Evolutionary conservation across 768 basidiomycete species (phyloP).

Genomic region (Hygrophorus pudorinus): DNA sequence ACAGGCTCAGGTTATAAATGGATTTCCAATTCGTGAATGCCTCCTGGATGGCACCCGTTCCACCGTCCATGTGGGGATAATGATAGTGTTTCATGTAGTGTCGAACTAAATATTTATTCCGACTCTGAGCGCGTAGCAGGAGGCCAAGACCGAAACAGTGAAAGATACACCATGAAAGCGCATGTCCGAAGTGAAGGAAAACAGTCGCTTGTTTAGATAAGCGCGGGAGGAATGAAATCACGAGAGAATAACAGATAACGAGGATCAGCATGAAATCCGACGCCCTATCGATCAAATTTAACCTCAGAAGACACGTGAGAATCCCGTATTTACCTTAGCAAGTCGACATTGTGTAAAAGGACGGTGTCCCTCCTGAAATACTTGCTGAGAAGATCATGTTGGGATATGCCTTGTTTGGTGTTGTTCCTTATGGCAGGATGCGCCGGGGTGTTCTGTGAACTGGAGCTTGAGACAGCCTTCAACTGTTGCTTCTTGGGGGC

Average conservation of each 20-base stretch:
- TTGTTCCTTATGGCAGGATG: neutral
- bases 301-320: constrained; percentile 10
- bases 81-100: constrained; percentile 95
- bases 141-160: constrained; percentile 84
- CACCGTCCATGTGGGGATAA: constrained; percentile 62
- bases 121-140: constrained; percentile 75
- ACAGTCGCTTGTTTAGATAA: constrained; percentile 40
- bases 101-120: constrained; percentile 80
- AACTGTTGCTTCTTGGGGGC: neutral
- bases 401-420: constrained; percentile 30
- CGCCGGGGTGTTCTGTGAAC: neutral
- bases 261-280: constrained; percentile 78
- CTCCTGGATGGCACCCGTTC: constrained; percentile 76
- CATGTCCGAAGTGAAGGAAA: constrained; percentile 72
- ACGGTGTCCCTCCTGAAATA: constrained; percentile 89
- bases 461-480: neutral
- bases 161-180: constrained; percentile 76
- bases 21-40: constrained; percentile 95
- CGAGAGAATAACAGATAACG: constrained; percentile 56
- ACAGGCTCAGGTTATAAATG: constrained; percentile 85
- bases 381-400: constrained; percentile 82
- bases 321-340: constrained; percentile 55
- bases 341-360: constrained; percentile 70
- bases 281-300: constrained; percentile 39
- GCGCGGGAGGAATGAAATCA: constrained; percentile 48